A percentile compares a stretch with the other conserved stretches of the same genome.
These are phyloP conservation scores for Tolypocladium tropicale DNA, from an alignment of 2,329 filamentous ascomycete species.

Conservation along the genomic window DNA sequence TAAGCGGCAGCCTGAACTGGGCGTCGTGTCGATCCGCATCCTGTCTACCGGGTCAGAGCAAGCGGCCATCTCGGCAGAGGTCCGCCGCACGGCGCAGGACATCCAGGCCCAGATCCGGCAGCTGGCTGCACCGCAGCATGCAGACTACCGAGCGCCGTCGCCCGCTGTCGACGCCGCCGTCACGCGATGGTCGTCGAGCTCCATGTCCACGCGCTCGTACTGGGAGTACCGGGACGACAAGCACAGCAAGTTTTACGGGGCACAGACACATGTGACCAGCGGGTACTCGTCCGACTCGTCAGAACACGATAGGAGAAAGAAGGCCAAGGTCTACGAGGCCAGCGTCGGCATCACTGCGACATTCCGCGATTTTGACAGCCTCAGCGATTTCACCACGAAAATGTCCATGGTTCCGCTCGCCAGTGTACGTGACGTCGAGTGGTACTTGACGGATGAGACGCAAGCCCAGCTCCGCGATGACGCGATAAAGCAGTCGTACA, in stretches of 20 bases:
- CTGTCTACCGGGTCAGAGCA: neutral
- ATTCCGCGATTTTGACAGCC: neutral
- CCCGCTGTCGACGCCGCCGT: neutral
- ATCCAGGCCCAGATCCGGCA: neutral
- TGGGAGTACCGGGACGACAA: neutral
- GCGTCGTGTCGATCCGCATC: neutral
- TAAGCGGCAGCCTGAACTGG: neutral
- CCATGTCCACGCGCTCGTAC: neutral
- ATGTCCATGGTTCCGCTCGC: neutral
- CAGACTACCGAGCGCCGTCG: neutral
- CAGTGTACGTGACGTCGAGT: neutral
- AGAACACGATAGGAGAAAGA: neutral
- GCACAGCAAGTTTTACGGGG: neutral
- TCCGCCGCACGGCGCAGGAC: neutral
- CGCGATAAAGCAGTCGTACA: neutral
- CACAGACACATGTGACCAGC: neutral
- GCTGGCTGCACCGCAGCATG: neutral
- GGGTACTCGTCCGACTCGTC: neutral
- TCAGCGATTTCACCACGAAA: neutral
- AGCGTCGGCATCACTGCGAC: neutral
- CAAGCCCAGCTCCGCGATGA: neutral
- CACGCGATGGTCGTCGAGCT: neutral
- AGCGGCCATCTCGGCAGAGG: neutral
- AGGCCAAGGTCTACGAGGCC: neutral
- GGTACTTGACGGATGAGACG: neutral